phyloP scores from a whole-genome alignment of 345 rosid genomes.

The Eucalyptus regnans region DNA sequence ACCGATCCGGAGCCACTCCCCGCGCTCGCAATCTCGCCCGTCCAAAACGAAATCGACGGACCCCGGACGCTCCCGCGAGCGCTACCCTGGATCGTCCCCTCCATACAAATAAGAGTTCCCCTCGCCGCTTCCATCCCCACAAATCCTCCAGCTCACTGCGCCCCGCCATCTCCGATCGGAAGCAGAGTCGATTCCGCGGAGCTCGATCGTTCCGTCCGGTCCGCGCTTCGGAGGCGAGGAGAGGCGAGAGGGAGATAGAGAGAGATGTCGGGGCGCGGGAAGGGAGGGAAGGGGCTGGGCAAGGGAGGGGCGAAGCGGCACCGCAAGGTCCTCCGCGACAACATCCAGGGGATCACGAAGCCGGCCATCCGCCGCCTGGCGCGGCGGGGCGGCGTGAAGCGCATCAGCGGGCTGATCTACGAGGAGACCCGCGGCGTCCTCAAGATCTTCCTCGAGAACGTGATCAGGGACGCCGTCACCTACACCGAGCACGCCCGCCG shows the following conservation, averaged over 20 bases:
- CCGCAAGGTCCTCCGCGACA: slow-evolving; percentile 15
- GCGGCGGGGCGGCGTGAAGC: slow-evolving; percentile 18
- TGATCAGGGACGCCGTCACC: slow-evolving; percentile 12
- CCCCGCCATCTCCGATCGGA: background rate
- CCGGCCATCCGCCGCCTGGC: slow-evolving; percentile 10
- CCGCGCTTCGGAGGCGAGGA: background rate
- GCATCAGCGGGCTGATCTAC: slow-evolving; percentile 19
- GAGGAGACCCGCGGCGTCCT: slow-evolving; percentile 19
- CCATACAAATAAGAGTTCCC: background rate
- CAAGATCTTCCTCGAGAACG: slow-evolving; percentile 19
- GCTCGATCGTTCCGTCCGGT: background rate
- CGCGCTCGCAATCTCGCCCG: background rate
- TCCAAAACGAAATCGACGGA: background rate
- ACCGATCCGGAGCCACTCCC: background rate
- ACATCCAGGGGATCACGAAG: slow-evolving; percentile 18
- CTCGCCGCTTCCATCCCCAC: background rate
- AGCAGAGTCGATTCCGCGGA: background rate
- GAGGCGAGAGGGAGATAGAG: background rate
- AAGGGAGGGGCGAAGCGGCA: slow-evolving; percentile 28
- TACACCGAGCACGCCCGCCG: slow-evolving; percentile 20
- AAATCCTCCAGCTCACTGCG: background rate
- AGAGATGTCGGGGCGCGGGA: slow-evolving; percentile 13
- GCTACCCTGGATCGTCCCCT: background rate
- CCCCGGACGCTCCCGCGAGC: background rate
- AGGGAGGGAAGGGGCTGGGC: slow-evolving; percentile 22